Conservation (phyloP, 176 grass and related monocot genomes). For the Zizania latifolia region DNA sequence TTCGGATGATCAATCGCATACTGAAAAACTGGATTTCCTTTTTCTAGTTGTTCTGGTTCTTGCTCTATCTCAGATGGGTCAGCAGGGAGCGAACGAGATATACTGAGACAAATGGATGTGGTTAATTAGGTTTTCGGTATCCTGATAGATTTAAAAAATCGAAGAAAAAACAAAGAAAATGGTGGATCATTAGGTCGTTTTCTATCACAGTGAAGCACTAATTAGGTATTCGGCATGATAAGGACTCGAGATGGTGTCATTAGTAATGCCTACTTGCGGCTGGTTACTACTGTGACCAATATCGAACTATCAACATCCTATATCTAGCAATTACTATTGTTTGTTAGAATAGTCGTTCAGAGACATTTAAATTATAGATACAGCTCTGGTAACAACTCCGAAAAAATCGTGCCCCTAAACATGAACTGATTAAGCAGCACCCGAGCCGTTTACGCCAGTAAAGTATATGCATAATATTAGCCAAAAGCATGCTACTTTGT, state of each 20-base stretch:
- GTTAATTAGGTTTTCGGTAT: slow-evolving; percentile 1
- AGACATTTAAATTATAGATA: no score
- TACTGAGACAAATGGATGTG: not conserved
- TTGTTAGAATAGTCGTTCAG: no score
- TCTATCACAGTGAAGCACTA: not conserved
- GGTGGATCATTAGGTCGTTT: not conserved
- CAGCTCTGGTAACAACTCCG: no score
- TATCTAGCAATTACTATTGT: no score
- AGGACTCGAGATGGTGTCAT: not conserved
- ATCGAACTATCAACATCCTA: not conserved
- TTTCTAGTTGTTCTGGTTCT: not conserved
- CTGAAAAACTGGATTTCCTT: not conserved
- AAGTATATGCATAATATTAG: no score
- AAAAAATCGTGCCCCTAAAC: not conserved
- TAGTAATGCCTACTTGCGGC: not conserved
- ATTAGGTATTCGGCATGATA: not conserved
- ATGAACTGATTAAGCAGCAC: not conserved
- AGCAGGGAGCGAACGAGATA: not conserved
- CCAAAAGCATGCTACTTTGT: no score
- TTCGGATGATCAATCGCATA: not conserved
- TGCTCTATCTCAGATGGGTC: not conserved
- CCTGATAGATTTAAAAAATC: not conserved
- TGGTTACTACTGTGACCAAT: not conserved
- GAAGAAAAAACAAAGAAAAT: not conserved
- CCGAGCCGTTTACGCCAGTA: not conserved